Base-by-base conservation (phyloP, 768 basidiomycete species). In the Amanita subjunquillea region DNA sequence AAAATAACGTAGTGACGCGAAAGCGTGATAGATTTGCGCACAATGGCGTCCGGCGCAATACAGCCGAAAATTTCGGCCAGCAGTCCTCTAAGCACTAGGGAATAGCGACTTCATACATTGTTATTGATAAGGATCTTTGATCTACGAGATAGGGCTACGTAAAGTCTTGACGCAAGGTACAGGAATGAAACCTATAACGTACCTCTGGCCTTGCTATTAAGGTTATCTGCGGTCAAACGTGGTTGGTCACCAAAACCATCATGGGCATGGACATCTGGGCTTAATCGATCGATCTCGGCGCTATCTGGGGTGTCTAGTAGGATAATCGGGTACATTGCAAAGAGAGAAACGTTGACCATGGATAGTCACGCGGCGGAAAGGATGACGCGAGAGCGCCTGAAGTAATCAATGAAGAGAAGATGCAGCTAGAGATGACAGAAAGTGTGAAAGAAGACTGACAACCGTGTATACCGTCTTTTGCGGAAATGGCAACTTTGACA, bases 141-240 rank as follows among this genome's bases (percentile, higher is more conserved):
- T 44, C 23, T 40, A 56, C n/a, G 51, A n/a, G 30, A 9, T 29
- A 13, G 48, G 12, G 12, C 2, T 39, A 30, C 29, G 29, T 46
- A 46, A 30, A 3, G 3, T 9, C 43, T 34, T 40, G 41, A 25
- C 30, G 23, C 17, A 15, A 29, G 74, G 76, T 77, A 82, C 84
- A 57, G 63, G 82, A 4, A 85, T 85, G 81, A 82, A 85, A 60
- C 83, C 83, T 0, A 71, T 83, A 39, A 85, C 80, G 3, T 82
- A 83, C 61, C 67, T 83, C n/a, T 80, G 80, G 79, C 3, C 63
- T 83, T 6, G 76, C 77, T 0, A 17, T 17, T 17, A 80, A 73
- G 6, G 80, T 83, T 52, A 74, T 82, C 37, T 70, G 75, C n/a
- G 78, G 79, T 1, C 36, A 36, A 22, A 13, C n/a, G 15, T 10